Percentiles rank a stretch among this genome's conserved stretches.
phyloP scores from a whole-genome alignment of 2,329 filamentous ascomycete species.

The Colletotrichum sp. region DNA sequence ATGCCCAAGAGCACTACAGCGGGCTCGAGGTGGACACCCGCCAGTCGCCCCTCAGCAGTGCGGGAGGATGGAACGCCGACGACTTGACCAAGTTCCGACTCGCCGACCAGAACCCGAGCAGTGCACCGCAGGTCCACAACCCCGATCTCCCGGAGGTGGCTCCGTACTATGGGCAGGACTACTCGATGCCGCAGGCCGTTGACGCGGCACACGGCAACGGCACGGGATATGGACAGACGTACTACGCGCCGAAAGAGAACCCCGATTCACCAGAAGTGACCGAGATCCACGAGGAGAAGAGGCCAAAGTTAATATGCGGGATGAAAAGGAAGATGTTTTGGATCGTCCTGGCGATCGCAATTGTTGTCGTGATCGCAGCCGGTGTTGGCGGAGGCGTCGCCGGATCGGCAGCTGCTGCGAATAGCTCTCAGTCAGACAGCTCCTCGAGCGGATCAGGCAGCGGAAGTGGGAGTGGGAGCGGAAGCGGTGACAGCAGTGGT shows the following conservation, averaged over 20 bases:
- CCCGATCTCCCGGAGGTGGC: not conserved
- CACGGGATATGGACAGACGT: not conserved
- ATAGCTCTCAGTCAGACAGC: conserved; percentile 4
- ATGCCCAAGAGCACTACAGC: not conserved
- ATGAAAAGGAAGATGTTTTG: conserved; percentile 15
- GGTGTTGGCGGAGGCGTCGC: conserved; percentile 17
- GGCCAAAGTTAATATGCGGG: conserved; percentile 1
- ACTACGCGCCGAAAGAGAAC: conserved; percentile 2
- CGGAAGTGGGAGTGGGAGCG: not conserved
- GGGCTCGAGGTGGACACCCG: conserved; percentile 14
- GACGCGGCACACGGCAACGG: not conserved
- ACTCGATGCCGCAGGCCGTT: conserved; percentile 5
- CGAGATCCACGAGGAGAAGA: not conserved
- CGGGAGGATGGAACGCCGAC: not conserved
- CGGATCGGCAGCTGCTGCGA: not conserved
- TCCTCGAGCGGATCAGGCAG: not conserved
- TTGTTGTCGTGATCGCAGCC: conserved; percentile 6
- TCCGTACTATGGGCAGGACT: not conserved
- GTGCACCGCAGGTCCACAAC: not conserved
- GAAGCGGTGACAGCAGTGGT: not conserved
- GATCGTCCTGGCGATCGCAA: not conserved
- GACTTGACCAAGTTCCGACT: not conserved
- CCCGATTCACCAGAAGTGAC: not conserved
- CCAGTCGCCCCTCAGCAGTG: not conserved
- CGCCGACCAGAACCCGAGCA: not conserved